These are phyloP conservation scores for Penicillium janthinellum DNA, from an alignment of 2,329 filamentous ascomycete genomes.

Conservation along the genomic window DNA sequence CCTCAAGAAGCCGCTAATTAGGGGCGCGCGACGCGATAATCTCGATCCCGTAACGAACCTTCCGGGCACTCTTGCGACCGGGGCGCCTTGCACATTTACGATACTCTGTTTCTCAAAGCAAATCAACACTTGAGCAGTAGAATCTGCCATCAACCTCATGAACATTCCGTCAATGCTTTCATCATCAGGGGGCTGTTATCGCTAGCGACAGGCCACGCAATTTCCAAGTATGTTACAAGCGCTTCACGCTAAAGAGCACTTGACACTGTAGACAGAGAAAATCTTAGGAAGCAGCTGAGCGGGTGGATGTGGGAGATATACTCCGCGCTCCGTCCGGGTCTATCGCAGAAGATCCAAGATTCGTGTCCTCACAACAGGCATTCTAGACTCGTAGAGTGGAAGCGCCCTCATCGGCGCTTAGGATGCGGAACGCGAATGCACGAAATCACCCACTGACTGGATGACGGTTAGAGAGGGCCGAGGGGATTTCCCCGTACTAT, in stretches of 20 bases:
- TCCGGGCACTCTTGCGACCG: not conserved
- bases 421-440: not conserved
- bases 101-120: too few relatives aligned
- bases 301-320: not conserved
- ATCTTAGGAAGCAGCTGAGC: not conserved
- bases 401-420: not conserved
- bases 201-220: not conserved
- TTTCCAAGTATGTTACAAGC: not conserved
- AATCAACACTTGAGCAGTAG: not conserved
- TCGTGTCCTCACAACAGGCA: not conserved
- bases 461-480: not conserved
- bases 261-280: not conserved
- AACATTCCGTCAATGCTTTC: not conserved
- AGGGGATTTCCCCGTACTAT: constrained; percentile 2
- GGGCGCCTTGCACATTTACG: too few relatives aligned
- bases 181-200: not conserved
- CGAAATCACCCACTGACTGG: not conserved
- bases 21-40: not conserved
- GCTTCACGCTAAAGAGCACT: not conserved
- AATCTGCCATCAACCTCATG: not conserved
- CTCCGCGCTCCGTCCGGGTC: not conserved
- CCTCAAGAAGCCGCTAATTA: not conserved
- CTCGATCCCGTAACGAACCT: not conserved
- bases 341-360: not conserved
- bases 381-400: not conserved